These are phyloP conservation scores for Carallia brachiata DNA, from an alignment of 345 rosid genomes.

Conservation along the genomic window DNA sequence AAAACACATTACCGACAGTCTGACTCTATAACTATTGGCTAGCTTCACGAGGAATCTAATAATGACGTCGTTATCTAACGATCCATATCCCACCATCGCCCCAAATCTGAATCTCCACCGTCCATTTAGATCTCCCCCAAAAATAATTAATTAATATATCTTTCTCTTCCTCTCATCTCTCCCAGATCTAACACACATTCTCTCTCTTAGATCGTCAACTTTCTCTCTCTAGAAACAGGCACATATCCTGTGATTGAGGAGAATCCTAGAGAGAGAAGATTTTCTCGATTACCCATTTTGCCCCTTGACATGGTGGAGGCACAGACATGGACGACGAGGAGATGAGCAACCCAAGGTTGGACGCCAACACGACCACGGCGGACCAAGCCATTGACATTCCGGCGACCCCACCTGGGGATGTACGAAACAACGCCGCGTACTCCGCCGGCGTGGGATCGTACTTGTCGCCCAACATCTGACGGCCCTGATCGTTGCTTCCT, in stretches of 20 bases:
- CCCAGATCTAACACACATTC: background rate
- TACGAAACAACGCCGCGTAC: slow-evolving; percentile 36
- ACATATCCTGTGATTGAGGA: slow-evolving; percentile 10
- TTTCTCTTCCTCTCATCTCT: background rate
- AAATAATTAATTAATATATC: background rate
- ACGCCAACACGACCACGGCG: slow-evolving; percentile 32
- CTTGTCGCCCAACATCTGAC: slow-evolving; percentile 60
- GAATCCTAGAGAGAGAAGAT: slow-evolving; percentile 9
- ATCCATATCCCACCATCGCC: background rate
- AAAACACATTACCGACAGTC: slow-evolving; percentile 41
- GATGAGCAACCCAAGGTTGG: slow-evolving; percentile 93
- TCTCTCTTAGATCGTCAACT: background rate
- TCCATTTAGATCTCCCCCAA: slow-evolving; percentile 40
- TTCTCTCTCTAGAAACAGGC: background rate
- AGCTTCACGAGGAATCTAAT: slow-evolving; percentile 24
- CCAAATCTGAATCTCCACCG: slow-evolving; percentile 61
- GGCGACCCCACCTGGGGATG: slow-evolving; percentile 79
- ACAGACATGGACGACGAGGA: slow-evolving; percentile 97
- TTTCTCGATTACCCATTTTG: slow-evolving; percentile 16
- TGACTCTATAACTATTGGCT: slow-evolving; percentile 12
- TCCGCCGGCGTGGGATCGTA: slow-evolving; percentile 35
- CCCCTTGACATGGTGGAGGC: slow-evolving; percentile 75
- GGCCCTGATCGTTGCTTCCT: slow-evolving; percentile 73
- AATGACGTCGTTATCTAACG: slow-evolving; percentile 46
- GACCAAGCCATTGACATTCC: slow-evolving; percentile 70